Conservation (phyloP, 768 basidiomycete species). For the Tricholoma bakamatsutake region DNA sequence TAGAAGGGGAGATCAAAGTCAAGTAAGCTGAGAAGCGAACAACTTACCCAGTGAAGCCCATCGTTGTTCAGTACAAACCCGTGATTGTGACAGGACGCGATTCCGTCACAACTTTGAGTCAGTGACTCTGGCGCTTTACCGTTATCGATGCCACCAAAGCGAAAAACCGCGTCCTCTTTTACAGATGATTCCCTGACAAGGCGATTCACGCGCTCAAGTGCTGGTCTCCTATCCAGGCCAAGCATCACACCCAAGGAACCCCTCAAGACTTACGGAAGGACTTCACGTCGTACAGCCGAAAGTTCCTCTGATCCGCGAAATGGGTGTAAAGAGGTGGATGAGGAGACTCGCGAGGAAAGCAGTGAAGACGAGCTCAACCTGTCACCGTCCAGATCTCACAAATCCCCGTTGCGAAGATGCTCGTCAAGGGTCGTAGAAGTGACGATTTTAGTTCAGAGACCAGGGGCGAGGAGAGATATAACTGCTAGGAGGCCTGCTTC, state of each 20-base stretch:
- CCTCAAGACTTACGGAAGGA: constrained; percentile 8
- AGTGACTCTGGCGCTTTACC: neutral
- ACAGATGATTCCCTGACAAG: constrained; percentile 23
- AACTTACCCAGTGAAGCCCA: constrained; percentile 62
- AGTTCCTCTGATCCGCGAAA: neutral
- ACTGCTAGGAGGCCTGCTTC: neutral
- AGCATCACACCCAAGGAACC: constrained; percentile 4
- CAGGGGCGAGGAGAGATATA: neutral
- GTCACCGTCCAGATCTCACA: constrained; percentile 11
- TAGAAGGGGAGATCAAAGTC: constrained; percentile 3
- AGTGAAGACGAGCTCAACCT: constrained; percentile 21
- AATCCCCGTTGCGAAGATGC: neutral
- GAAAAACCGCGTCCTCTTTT: constrained; percentile 30
- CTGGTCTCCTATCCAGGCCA: neutral
- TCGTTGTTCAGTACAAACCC: constrained; percentile 21
- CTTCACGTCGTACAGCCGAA: neutral
- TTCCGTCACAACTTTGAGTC: too few relatives aligned
- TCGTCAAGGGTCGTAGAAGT: neutral
- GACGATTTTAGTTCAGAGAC: neutral
- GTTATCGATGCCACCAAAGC: constrained; percentile 36
- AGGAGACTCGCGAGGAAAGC: constrained; percentile 1
- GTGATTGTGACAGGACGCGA: constrained; percentile 12
- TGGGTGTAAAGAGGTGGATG: constrained; percentile 3
- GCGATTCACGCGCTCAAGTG: constrained; percentile 25
- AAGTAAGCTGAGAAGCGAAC: neutral